Base-by-base conservation (phyloP, 208 protist genomes). In the Crithidia brevicula region DNA sequence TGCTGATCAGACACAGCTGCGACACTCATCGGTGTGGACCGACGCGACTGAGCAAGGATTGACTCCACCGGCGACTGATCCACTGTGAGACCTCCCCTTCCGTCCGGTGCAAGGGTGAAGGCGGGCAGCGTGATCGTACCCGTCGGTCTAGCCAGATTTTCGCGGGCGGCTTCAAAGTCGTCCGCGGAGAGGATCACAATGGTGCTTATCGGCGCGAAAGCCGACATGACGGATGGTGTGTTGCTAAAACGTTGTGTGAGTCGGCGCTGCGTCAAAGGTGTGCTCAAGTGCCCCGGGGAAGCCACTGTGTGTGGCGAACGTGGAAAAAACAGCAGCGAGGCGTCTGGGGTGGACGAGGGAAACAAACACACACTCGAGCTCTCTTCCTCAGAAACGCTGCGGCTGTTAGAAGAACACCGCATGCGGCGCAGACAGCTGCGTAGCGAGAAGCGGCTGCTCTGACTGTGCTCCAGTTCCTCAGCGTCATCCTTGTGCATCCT, bases 51-150 rank as follows among this genome's bases (percentile, higher is more conserved):
- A 7, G 10, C 36, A 13, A 40, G 0, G 36, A 16, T 16, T 7
- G 10, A 13, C 10, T 40, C 36, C 8, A 40, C 10, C 15, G 50
- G 50, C 16, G 52, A 20, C 6, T 18, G 13, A 22, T 60, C 36
- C 36, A 31, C 36, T n/a, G 53, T 33, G 36, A 30, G 36, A 13
- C 53, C 20, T 4, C n/a, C 53, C 1, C 10, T 8, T 5, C 53
- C 36, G 22, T 60, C 22, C 11, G 36, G 53, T 18, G 23, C 23
- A 3, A 60, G 16, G 4, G 53, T 28, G 53, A 46, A 20, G 20
- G 53, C 53, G 20, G 53, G 38, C 9, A 60, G 4, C 22, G 30
- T 45, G 22, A 60, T 38, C 8, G 53, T 47, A 13, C 38, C 53
- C 5, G 23, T 20, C 7, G 53, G 36, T 1, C 46, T 31, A 8